Evolutionary conservation across 176 grass and related monocot species (phyloP), one percentile per base, ranked within the genome.

Genomic region (Thalia dealbata): DNA sequence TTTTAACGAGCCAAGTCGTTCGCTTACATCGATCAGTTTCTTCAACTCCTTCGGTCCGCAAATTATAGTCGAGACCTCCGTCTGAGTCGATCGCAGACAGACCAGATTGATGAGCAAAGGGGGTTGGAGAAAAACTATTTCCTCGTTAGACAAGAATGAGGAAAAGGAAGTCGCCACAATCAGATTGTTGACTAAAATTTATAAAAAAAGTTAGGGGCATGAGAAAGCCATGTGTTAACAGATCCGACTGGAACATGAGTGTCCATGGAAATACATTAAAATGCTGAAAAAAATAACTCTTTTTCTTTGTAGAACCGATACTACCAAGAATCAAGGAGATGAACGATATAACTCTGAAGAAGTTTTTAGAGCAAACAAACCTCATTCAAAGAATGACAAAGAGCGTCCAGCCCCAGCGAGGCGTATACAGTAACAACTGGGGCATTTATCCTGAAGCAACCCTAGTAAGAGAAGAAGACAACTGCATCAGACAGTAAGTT

Each of bases 381-480:
- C 90, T 99, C 90, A 69, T 99, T 93, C 79, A 99, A 79, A 43
- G 95, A 99, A 77, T 99, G 85, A 78, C 95, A 93, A 30, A 99
- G 81, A 1, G 90, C 95, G 64, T 74, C 95, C 78, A 93, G 87
- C 14, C 95, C 95, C 62, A 99, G 82, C 28, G 95, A 93, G 69
- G 95, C 73, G 85, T 99, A 99, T 54, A 99, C 93, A n/a, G 93
- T 96, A 65, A 96, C 82, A 32, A 96, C 89, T 10, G 93, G 75
- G 73, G 90, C 67, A 81, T 75, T 92, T 78, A 78, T 80, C 75
- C 93, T 96, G 86, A 96, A 96, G 82, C 93, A 96, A 19, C 89
- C 89, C 93, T 96, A 58, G 73, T 26, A 81, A 61, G 76, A 81
- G 42, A 46, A 67, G 1, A 61, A 72, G 48, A 12, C 19, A 67